phyloP scores from a whole-genome alignment of 306 rosid species.

The Fragaria ananassa region DNA sequence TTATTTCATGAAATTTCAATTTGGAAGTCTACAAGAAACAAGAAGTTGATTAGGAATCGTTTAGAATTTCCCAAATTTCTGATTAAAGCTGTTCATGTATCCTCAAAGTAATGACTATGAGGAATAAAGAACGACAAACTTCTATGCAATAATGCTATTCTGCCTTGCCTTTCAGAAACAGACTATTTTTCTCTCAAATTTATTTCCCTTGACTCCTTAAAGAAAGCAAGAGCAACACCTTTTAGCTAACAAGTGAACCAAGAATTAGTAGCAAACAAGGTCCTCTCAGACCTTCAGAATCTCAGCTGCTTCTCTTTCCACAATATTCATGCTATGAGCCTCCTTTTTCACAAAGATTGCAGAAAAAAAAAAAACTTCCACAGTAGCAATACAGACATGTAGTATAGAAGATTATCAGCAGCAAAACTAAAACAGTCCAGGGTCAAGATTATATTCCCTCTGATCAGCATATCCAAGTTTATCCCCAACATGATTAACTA shows the following conservation, averaged over 20 bases:
- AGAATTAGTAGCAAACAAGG: neutral
- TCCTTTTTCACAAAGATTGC: conserved; percentile 19
- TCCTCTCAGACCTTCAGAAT: conserved; percentile 55
- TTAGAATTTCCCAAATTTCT: neutral
- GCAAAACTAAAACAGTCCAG: no score
- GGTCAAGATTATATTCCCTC: no score
- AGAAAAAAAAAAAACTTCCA: no score
- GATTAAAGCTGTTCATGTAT: neutral
- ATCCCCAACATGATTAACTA: no score
- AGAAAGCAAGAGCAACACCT: neutral
- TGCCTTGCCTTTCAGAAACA: neutral
- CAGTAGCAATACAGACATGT: no score
- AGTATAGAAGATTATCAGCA: no score
- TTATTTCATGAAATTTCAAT: conserved; percentile 59
- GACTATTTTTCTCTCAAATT: neutral
- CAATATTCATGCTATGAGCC: conserved; percentile 43
- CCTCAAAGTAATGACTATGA: neutral
- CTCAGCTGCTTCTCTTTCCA: conserved; percentile 70
- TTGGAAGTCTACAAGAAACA: conserved; percentile 50
- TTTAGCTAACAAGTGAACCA: neutral
- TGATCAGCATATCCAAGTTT: no score
- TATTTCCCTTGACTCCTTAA: neutral
- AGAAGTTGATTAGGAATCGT: neutral
- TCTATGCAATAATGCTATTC: neutral
- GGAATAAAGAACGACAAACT: neutral